Base-by-base conservation (phyloP, 1,284 basidiomycete species). In the Tremellales sp. region DNA sequence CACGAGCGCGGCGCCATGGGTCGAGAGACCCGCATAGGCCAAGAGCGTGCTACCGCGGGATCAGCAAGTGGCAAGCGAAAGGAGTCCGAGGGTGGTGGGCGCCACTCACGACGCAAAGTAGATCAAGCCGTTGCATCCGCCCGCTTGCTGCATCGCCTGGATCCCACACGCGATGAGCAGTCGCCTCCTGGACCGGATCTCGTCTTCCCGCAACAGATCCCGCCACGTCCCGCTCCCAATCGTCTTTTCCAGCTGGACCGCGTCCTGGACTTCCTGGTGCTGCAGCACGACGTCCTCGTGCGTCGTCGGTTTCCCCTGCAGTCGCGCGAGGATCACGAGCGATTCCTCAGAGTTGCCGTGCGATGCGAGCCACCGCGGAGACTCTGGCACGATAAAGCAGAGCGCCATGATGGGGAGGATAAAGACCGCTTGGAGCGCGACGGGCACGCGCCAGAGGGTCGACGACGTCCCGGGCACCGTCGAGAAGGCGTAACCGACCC, bases 61-160 rank as follows among this genome's bases (percentile, higher is more conserved):
- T n/a, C 40, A 57, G 43, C 48, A 54, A 56, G 29, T 42, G 53
- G 9, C 55, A 47, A 16, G 41, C 35, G 24, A 3, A 28, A 27
- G 16, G 22, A 10, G 25, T 39, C 8, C 24, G 21, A 13, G 12
- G 24, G 7, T n/a, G 34, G 37, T 39, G 9, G 16, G 16, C 9
- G 5, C 13, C 32, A 5, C 19, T 5, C 19, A 34, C 19, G 22
- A 28, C 45, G 54, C 51, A 50, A 57, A 66, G 43, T 55, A 63
- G 46, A 64, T 66, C 21, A 66, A 45, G 4, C 51, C 66, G 38
- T 68, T 67, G 54, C 67, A 67, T 12, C 65, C 66, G 9, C 58
- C 57, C 25, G 70, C 55, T 53, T 72, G 70, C 50, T 71, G 71
- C 48, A 63, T 65, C 49, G 65, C 67, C 48, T 71, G 70, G 41